phyloP scores from a whole-genome alignment of 75 land plant genomes.

The Sequoiadendron giganteum region DNA sequence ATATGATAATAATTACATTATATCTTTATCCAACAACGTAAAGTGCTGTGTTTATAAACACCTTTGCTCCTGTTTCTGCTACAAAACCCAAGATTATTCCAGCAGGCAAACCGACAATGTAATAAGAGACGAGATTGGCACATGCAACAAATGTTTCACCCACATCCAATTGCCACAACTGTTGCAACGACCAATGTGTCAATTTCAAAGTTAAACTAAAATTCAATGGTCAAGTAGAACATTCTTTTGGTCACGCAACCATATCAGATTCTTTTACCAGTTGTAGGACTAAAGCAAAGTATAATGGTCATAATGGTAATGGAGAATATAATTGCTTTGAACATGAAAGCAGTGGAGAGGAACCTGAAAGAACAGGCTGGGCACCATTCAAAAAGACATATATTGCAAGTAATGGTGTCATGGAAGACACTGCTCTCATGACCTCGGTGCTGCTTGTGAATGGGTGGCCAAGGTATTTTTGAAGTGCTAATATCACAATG shows the following conservation, averaged over 20 bases:
- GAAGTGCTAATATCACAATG: slow-evolving; percentile 26
- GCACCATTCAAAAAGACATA: slow-evolving; percentile 44
- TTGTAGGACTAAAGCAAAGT: too few relatives aligned
- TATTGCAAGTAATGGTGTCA: slow-evolving; percentile 42
- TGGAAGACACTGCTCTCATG: slow-evolving; percentile 31
- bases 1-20: too few relatives aligned
- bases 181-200: not conserved
- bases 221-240: too few relatives aligned
- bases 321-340: too few relatives aligned
- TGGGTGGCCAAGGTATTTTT: slow-evolving; percentile 29
- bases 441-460: slow-evolving; percentile 43
- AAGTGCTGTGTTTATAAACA: slow-evolving; percentile 1
- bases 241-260: not conserved
- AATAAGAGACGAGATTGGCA: slow-evolving; percentile 35
- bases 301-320: too few relatives aligned
- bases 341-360: too few relatives aligned
- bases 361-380: slow-evolving; percentile 60
- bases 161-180: slow-evolving; percentile 63
- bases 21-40: too few relatives aligned
- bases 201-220: too few relatives aligned
- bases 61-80: slow-evolving; percentile 27
- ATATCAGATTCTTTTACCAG: too few relatives aligned
- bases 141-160: slow-evolving; percentile 52
- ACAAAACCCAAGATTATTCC: slow-evolving; percentile 49
- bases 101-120: slow-evolving; percentile 49